Evolutionary conservation across 73 alveolate genomes (phyloP), one percentile per base, ranked within the genome.

Genomic region (Breviolum minutum): DNA sequence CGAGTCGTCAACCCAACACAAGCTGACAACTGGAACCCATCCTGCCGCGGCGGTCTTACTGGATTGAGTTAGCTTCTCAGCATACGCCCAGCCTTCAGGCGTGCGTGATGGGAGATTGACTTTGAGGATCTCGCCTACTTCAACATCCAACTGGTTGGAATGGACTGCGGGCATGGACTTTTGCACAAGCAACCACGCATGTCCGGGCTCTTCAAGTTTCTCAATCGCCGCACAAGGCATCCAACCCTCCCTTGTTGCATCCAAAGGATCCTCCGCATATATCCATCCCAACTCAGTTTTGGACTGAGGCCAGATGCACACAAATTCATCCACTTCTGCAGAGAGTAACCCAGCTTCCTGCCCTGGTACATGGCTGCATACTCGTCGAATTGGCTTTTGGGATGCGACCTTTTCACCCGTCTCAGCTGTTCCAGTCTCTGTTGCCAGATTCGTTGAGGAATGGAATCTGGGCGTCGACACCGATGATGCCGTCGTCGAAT

Each of bases 171-270:
- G 81, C 98, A 92, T 92, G 69, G 90, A 16, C 73, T 92, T 92
- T 22, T 73, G 77, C 79, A 92, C 98, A 12, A 27, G 73, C 80
- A 90, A 13, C 97, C 97, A 90, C 62, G 70, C 76, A 73, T 90
- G 97, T 16, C 74, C 88, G 32, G 64, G 32, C 6, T 74, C 96
- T 73, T 90, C 81, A 48, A 10, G 19, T 22, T 76, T 22, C 66
- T 92, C 98, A 27, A 92, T 79, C 80, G 60, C 79, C 10, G 48
- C 69, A n/a, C 66, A 70, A 19, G 98, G 98, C 98, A 92, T 20
- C 98, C 98, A 92, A 29, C 98, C 98, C 29, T 90, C 98, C 98
- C 98, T 92, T 30, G 98, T 74, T 64, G 98, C 98, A 27, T 92
- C 90, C 66, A 48, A 27, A 5, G 98, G 91, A 92, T 92, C 98